Conservation (phyloP, 2,329 filamentous ascomycete species). For the Arthrinium phaeospermum region DNA sequence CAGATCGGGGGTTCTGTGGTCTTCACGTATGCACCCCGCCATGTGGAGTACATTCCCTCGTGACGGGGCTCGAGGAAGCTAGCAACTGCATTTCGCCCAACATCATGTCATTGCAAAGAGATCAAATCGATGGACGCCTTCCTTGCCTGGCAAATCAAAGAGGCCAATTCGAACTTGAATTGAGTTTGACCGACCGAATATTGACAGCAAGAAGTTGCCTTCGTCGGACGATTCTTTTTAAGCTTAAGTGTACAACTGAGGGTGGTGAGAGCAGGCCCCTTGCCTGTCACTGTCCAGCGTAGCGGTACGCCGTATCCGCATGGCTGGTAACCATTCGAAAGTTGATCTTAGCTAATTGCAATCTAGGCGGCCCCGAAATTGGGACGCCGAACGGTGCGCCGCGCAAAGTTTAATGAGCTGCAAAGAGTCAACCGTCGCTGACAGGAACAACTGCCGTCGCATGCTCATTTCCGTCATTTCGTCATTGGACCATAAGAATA, state of each 20-base stretch:
- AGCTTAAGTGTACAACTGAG: background rate
- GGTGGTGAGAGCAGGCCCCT: too few relatives aligned
- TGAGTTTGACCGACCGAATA: background rate
- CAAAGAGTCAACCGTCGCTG: background rate
- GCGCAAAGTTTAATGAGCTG: background rate
- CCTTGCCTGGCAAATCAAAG: too few relatives aligned
- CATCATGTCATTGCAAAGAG: too few relatives aligned
- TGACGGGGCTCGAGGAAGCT: too few relatives aligned
- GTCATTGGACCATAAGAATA: background rate
- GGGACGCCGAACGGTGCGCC: background rate
- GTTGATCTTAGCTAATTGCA: conserved; percentile 1
- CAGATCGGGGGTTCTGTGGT: background rate
- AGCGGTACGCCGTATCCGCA: too few relatives aligned
- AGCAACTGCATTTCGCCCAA: too few relatives aligned
- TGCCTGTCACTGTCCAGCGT: too few relatives aligned
- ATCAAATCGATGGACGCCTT: too few relatives aligned
- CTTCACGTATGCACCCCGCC: background rate
- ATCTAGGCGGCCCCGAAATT: background rate
- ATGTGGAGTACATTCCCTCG: background rate
- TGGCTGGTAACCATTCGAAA: background rate
- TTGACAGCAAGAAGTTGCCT: background rate
- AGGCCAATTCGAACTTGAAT: background rate
- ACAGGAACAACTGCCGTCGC: background rate
- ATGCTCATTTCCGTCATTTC: background rate
- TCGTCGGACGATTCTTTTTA: background rate